A percentile compares a stretch with the other conserved stretches of the same genome.
Conservation (phyloP, 2,329 filamentous ascomycete genomes). For the Paecilomyces niveus region DNA sequence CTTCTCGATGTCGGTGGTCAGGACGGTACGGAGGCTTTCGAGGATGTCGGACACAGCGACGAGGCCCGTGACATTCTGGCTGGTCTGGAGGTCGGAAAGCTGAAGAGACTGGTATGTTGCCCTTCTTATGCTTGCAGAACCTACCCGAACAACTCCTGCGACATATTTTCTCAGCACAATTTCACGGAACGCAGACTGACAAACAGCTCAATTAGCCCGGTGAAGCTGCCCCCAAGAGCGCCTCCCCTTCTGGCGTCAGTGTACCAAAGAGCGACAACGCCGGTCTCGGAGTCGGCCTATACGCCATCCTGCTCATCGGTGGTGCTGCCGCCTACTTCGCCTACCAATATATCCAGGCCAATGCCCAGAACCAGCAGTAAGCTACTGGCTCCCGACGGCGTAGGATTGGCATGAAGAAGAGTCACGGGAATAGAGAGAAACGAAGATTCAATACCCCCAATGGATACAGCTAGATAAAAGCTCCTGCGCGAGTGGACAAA, state of each 20-base stretch:
- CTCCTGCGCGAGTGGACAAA: background rate
- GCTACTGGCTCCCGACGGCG: background rate
- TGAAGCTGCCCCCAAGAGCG: slow-evolving; percentile 64
- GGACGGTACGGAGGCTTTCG: slow-evolving; percentile 95
- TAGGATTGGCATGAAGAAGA: background rate
- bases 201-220: slow-evolving; percentile 46
- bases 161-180: background rate
- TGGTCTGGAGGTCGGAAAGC: slow-evolving; percentile 62
- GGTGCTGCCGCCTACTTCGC: slow-evolving; percentile 69
- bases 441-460: background rate
- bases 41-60: slow-evolving; percentile 98
- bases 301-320: slow-evolving; percentile 72
- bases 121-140: background rate
- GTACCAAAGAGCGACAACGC: slow-evolving; percentile 19
- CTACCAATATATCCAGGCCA: slow-evolving; percentile 72
- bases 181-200: slow-evolving; percentile 1
- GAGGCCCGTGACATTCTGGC: slow-evolving; percentile 93
- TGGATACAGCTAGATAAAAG: background rate
- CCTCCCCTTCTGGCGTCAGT: slow-evolving; percentile 42
- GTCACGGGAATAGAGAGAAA: background rate
- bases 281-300: slow-evolving; percentile 68
- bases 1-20: slow-evolving; percentile 92
- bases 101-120: slow-evolving; percentile 68
- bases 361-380: slow-evolving; percentile 14
- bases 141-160: background rate